Evolutionary conservation across 148 eudicot genomes (phyloP).

Genomic region (Euryodendron excelsum): DNA sequence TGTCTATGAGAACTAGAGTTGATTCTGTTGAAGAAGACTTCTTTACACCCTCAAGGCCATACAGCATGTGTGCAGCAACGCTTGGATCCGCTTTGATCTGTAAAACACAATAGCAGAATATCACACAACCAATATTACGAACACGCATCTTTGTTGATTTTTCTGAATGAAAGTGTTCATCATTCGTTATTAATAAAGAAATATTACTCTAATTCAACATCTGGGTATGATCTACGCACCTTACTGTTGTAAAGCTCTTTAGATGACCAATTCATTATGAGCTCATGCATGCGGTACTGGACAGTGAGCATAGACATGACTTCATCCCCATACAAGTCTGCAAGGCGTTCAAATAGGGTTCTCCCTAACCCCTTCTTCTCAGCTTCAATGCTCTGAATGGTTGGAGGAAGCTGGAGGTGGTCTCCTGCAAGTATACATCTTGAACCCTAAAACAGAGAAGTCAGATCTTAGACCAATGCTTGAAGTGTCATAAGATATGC

Average conservation of each 20-base stretch:
- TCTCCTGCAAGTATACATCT: constrained; percentile 87
- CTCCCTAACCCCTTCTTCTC: constrained; percentile 93
- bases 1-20: constrained; percentile 85
- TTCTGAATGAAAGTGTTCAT: neutral
- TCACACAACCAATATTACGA: neutral
- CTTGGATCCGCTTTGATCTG: constrained; percentile 88
- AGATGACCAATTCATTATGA: constrained; percentile 93
- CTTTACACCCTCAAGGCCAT: constrained; percentile 73
- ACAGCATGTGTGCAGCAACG: constrained; percentile 85
- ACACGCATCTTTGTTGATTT: neutral
- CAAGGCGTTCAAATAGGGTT: constrained; percentile 94
- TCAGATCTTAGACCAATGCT: neutral
- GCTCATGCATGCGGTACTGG: constrained; percentile 98
- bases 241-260: constrained; percentile 82
- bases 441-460: constrained; percentile 60
- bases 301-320: constrained; percentile 94
- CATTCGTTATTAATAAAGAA: constrained; percentile 1
- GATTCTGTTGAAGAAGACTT: constrained; percentile 79
- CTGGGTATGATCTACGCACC: constrained; percentile 37
- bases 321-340: constrained; percentile 87
- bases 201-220: neutral
- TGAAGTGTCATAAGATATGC: neutral
- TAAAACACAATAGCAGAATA: constrained; percentile 8
- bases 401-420: constrained; percentile 95
- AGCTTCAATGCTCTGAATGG: constrained; percentile 90